These are phyloP conservation scores for Candida insectalens DNA, from an alignment of 805 yeast genomes.

Conservation along the genomic window DNA sequence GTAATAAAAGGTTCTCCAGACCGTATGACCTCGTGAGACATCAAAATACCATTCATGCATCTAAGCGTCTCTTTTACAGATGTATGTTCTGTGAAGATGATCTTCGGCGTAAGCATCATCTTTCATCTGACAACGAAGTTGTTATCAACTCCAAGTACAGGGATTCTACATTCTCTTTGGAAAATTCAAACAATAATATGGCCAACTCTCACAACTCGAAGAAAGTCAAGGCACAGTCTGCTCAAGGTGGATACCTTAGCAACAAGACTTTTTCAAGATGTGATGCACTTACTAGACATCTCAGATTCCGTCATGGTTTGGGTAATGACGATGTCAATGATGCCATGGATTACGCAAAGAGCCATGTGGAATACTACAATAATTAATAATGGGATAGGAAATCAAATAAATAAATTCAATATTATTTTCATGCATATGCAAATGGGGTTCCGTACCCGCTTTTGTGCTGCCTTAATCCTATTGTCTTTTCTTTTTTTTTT, in stretches of 20 bases:
- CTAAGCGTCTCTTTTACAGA: slow-evolving; percentile 73
- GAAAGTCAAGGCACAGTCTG: slow-evolving; percentile 25
- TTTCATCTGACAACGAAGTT: slow-evolving; percentile 38
- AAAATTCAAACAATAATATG: slow-evolving; percentile 20
- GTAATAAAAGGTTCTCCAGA: slow-evolving; percentile 78
- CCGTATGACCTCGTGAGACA: slow-evolving; percentile 93
- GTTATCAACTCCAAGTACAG: slow-evolving; percentile 22
- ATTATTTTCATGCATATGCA: too few species aligned
- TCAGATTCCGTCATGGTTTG: slow-evolving; percentile 80
- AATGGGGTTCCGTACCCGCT: too few species aligned
- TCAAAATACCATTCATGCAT: slow-evolving; percentile 92
- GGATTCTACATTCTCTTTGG: slow-evolving; percentile 16
- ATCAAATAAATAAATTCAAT: too few species aligned
- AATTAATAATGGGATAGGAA: too few species aligned
- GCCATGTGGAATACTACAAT: slow-evolving; percentile 55
- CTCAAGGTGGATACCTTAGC: slow-evolving; percentile 19
- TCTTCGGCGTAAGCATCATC: slow-evolving; percentile 32
- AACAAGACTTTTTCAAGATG: slow-evolving; percentile 81
- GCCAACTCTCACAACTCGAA: slow-evolving; percentile 25
- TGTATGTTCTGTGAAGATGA: slow-evolving; percentile 80
- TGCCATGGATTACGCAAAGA: slow-evolving; percentile 67
- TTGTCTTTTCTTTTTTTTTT: not conserved
- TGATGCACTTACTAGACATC: slow-evolving; percentile 91
- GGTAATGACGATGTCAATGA: slow-evolving; percentile 57
- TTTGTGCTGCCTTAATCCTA: not conserved